Evolutionary conservation across 2,329 filamentous ascomycete species (phyloP).

Genomic region (Alternaria longipes): DNA sequence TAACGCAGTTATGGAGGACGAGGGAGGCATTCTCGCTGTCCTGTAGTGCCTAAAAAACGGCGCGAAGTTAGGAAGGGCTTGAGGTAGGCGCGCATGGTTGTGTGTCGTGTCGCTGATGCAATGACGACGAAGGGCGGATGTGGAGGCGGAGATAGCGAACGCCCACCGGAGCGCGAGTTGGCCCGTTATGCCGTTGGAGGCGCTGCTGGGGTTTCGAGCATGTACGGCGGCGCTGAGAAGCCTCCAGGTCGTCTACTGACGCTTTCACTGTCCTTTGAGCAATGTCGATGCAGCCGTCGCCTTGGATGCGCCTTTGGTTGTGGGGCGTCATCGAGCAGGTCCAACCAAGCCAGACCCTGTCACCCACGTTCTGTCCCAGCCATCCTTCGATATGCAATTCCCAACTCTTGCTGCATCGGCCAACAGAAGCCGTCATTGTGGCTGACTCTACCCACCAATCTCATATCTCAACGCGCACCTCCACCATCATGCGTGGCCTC

Average conservation of each 20-base stretch:
- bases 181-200: conserved; percentile 3
- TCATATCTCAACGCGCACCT: background rate
- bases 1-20: conserved; percentile 23
- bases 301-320: background rate
- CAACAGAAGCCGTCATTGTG: background rate
- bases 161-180: conserved; percentile 8
- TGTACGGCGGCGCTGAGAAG: background rate
- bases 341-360: background rate
- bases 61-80: background rate
- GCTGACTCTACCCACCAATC: conserved; percentile 3
- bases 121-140: conserved; percentile 11
- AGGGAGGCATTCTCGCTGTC: conserved; percentile 27
- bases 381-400: background rate
- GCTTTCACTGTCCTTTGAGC: background rate
- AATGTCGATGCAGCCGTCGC: background rate
- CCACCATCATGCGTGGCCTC: conserved; percentile 21
- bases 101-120: conserved; percentile 18
- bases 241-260: background rate
- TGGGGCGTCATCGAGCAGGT: background rate
- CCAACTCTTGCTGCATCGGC: background rate
- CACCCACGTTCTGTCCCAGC: conserved; percentile 19
- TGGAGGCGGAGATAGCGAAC: conserved; percentile 24
- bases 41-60: conserved; percentile 25
- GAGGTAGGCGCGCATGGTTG: conserved; percentile 13
- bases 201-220: background rate